Conservation (phyloP, 2,329 filamentous ascomycete genomes). For the Pleurostoma richardsiae region DNA sequence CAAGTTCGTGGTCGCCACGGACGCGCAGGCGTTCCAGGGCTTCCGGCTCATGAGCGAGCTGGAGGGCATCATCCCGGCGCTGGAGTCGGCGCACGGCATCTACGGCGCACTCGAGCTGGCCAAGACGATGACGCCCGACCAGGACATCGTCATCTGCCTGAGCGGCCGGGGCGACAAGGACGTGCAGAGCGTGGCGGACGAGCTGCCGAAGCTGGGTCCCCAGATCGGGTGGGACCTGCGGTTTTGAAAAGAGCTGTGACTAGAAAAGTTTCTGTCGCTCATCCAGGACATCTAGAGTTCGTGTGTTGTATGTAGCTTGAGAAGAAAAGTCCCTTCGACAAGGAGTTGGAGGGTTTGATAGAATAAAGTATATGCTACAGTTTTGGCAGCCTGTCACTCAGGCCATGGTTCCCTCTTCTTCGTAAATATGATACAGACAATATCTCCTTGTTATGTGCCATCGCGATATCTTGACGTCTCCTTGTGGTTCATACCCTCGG, state of each 20-base stretch:
- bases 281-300: no score
- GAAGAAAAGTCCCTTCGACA: no score
- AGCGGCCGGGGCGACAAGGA: slow-evolving; percentile 97
- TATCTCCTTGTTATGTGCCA: background rate
- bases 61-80: slow-evolving; percentile 93
- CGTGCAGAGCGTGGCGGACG: slow-evolving; percentile 95
- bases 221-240: slow-evolving; percentile 73
- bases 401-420: background rate
- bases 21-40: slow-evolving; percentile 81
- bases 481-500: background rate
- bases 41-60: slow-evolving; percentile 81
- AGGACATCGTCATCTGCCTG: slow-evolving; percentile 91
- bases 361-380: no score
- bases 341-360: no score
- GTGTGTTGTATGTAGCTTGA: no score
- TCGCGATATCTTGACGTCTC: background rate
- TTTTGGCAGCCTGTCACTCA: no score
- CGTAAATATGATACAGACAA: background rate
- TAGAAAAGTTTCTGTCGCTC: no score
- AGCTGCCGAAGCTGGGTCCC: slow-evolving; percentile 82
- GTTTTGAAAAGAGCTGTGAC: slow-evolving; percentile 35
- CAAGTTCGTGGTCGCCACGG: slow-evolving; percentile 85
- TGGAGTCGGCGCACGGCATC: slow-evolving; percentile 91
- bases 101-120: slow-evolving; percentile 85
- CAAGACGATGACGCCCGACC: slow-evolving; percentile 82